A percentile compares a stretch with the other conserved stretches of the same genome.
phyloP scores from a whole-genome alignment of 2,329 filamentous ascomycete species.

The Endothia cerciana region DNA sequence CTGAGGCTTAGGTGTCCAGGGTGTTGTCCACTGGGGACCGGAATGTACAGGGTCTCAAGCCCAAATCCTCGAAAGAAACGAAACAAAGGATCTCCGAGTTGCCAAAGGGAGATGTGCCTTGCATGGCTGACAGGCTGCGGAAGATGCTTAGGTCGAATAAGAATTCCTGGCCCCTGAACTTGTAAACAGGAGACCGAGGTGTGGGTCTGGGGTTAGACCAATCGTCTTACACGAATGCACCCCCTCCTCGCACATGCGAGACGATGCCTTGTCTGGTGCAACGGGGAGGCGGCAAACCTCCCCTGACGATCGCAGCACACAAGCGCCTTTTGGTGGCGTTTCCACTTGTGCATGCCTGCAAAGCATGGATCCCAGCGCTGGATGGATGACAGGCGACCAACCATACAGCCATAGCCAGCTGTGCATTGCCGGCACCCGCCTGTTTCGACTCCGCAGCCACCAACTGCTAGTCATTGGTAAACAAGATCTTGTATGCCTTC shows the following conservation, averaged over 20 bases:
- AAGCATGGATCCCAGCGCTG: neutral
- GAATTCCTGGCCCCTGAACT: slow-evolving; percentile 4
- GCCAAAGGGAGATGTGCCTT: neutral
- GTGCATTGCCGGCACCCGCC: neutral
- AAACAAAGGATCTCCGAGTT: slow-evolving; percentile 12
- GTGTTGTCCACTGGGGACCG: neutral
- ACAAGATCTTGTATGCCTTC: neutral
- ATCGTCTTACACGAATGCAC: slow-evolving; percentile 21
- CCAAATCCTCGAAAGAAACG: slow-evolving; percentile 9
- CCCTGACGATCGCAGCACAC: slow-evolving; percentile 17
- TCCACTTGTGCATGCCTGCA: neutral
- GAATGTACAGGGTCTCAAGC: neutral
- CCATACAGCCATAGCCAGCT: neutral
- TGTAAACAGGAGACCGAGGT: slow-evolving; percentile 13
- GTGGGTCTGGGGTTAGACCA: slow-evolving; percentile 10
- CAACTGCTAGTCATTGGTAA: neutral
- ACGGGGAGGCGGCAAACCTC: slow-evolving; percentile 11
- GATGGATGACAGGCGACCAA: neutral
- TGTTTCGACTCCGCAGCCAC: slow-evolving; percentile 14
- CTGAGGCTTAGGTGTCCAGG: slow-evolving; percentile 12
- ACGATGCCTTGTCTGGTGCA: slow-evolving; percentile 1
- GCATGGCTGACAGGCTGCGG: neutral
- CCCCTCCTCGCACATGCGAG: slow-evolving; percentile 6
- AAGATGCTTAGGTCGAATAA: slow-evolving; percentile 14
- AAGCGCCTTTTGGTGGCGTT: neutral